Conservation (phyloP, 768 basidiomycete species). For the Hygrophoropsis aurantiaca region DNA sequence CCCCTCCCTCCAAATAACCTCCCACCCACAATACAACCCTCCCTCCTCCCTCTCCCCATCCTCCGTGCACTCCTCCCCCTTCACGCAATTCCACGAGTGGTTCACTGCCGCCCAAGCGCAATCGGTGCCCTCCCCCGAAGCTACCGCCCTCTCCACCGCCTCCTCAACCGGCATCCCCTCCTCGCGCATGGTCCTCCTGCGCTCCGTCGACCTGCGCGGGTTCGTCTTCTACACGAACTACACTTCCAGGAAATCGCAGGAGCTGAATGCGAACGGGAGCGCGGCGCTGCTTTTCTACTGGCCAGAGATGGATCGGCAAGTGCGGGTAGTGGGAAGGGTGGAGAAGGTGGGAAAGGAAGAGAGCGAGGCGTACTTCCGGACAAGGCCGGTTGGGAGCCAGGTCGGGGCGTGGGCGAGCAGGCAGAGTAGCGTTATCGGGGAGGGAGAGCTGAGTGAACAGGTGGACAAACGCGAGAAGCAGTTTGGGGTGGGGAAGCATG, state of each 20-base stretch:
- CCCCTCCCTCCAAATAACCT: conserved; percentile 47
- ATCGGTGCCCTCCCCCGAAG: conserved; percentile 85
- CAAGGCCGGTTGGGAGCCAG: conserved; percentile 78
- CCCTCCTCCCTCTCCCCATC: conserved; percentile 62
- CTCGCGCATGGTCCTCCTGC: conserved; percentile 87
- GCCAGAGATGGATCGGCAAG: conserved; percentile 77
- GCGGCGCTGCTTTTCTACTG: conserved; percentile 91
- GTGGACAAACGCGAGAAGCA: conserved; percentile 57
- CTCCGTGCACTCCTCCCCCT: conserved; percentile 63
- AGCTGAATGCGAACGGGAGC: conserved; percentile 74
- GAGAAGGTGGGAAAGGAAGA: conserved; percentile 75
- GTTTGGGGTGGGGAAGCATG: conserved; percentile 51
- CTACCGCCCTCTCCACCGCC: conserved; percentile 79
- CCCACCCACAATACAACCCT: conserved; percentile 73
- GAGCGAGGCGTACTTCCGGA: conserved; percentile 80
- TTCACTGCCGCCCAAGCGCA: conserved; percentile 62
- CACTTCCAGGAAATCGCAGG: conserved; percentile 85
- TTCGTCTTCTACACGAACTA: conserved; percentile 99
- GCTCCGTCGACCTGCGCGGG: conserved; percentile 83
- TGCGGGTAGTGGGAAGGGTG: conserved; percentile 82
- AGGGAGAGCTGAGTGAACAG: conserved; percentile 65
- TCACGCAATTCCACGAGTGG: conserved; percentile 87
- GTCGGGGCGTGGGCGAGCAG: conserved; percentile 93
- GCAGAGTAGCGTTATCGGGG: conserved; percentile 79
- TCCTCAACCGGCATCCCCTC: conserved; percentile 77